Conservation (phyloP, 2,329 filamentous ascomycete species). For the Arthroderma sp. region DNA sequence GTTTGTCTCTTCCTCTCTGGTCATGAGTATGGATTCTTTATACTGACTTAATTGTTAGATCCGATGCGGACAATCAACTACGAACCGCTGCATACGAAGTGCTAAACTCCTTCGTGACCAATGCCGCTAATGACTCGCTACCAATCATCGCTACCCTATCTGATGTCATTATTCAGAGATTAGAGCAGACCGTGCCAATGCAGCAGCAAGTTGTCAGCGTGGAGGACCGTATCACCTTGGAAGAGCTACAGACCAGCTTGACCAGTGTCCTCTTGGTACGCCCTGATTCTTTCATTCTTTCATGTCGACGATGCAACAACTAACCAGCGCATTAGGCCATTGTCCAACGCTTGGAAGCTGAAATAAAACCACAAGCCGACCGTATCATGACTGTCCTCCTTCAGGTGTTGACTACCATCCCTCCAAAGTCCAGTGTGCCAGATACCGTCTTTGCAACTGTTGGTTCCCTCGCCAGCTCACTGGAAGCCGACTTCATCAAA, state of each 20-base stretch:
- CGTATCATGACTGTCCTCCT: constrained; percentile 86
- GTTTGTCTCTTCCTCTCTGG: constrained; percentile 19
- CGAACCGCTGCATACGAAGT: constrained; percentile 96
- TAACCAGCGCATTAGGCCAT: constrained; percentile 46
- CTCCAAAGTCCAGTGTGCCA: constrained; percentile 81
- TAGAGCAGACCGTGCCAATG: constrained; percentile 80
- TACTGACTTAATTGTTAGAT: constrained; percentile 9
- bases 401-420: constrained; percentile 63
- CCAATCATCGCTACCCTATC: constrained; percentile 68
- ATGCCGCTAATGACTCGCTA: constrained; percentile 76
- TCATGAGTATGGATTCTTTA: not conserved
- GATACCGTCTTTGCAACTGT: constrained; percentile 88
- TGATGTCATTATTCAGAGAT: constrained; percentile 75
- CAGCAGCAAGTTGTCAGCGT: constrained; percentile 91
- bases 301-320: not conserved
- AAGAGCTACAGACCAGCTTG: constrained; percentile 96
- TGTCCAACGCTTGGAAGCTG: constrained; percentile 78
- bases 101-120: constrained; percentile 84
- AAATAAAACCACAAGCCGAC: constrained; percentile 81
- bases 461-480: constrained; percentile 76
- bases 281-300: not conserved
- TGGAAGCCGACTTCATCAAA: constrained; percentile 86
- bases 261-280: constrained; percentile 67
- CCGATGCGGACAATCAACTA: constrained; percentile 73
- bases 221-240: constrained; percentile 87